Evolutionary conservation across 257 asterid species (phyloP).

Genomic region (Solanum tarijense): DNA sequence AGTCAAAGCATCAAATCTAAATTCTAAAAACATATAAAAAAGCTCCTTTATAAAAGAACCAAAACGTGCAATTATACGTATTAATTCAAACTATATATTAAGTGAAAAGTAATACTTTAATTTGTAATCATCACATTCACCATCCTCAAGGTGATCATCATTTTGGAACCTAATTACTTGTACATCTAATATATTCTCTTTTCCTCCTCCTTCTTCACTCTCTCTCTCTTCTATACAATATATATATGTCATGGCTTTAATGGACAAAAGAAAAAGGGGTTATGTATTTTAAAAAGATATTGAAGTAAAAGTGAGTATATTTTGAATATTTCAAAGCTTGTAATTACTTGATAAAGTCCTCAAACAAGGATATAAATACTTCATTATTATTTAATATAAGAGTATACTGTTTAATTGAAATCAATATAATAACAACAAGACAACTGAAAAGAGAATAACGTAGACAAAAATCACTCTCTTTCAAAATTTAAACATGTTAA

Average conservation of each 20-base stretch:
- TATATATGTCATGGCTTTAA: not conserved
- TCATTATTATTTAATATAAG: not conserved
- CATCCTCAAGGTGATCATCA: not conserved
- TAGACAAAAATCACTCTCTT: not conserved
- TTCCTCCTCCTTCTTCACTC: not conserved
- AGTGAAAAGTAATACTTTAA: not conserved
- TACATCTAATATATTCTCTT: not conserved
- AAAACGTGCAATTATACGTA: slow-evolving; percentile 61
- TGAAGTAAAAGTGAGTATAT: not conserved
- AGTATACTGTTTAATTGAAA: not conserved
- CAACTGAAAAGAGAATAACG: no score
- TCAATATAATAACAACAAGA: no score
- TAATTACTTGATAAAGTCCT: not conserved
- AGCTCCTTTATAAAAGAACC: slow-evolving; percentile 47
- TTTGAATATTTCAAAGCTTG: not conserved
- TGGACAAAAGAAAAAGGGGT: not conserved
- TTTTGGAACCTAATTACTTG: not conserved
- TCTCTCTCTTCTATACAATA: no score
- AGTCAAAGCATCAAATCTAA: slow-evolving; percentile 66
- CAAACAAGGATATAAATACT: not conserved
- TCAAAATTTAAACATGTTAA: no score
- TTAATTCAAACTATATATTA: not conserved
- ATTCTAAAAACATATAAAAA: slow-evolving; percentile 29
- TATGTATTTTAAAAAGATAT: not conserved
- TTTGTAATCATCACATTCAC: not conserved